Evolutionary conservation across 2,329 filamentous ascomycete genomes (phyloP), one percentile per base, ranked within the genome.

Genomic region (Talaromyces funiculosus): DNA sequence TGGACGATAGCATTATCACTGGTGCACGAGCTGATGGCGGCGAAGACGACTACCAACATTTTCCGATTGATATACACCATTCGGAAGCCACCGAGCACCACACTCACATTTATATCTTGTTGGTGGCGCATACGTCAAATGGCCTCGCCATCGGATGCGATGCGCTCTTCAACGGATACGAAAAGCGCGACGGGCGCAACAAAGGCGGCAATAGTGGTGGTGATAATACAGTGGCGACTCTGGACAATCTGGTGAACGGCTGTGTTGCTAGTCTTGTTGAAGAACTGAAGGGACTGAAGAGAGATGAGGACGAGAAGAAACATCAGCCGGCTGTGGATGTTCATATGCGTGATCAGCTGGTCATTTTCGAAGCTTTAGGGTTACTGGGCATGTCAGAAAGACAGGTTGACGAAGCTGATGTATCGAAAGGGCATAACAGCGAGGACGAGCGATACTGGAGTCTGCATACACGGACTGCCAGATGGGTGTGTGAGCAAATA

Each of bases 361-460:
- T 85, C 1, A 76, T 86, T 0, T 86, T 84, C 61, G 82, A 86
- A 66, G 81, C 81, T 16, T 69, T 87, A 20, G 81, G 82, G 7
- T 40, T 53, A 20, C 37, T 56, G 20, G 16, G 20, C 24, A 4
- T 65, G 71, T 68, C 67, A n/a, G 67, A 70, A 20, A 2, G 63
- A 33, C 31, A 31, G 43, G 54, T 24, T 4, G 26, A 54, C 24
- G 61, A 61, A 18, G 65, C 22, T 7, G 26, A 12, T 37, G 38
- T 12, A 45, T 29, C 26, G 9, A 20, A 56, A 22, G 20, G 24
- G 29, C 22, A 51, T 26, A 10, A 45, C 12, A 12, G 18, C 9
- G 70, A 71, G 60, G 69, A 71, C 42, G 66, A 69, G 43, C 62
- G 64, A 58, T 68, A 71, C 57, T 71, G 68, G 70, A 77, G 72